These are phyloP conservation scores for Boletus tomentosulus DNA, from an alignment of 768 basidiomycete species.

Conservation along the genomic window DNA sequence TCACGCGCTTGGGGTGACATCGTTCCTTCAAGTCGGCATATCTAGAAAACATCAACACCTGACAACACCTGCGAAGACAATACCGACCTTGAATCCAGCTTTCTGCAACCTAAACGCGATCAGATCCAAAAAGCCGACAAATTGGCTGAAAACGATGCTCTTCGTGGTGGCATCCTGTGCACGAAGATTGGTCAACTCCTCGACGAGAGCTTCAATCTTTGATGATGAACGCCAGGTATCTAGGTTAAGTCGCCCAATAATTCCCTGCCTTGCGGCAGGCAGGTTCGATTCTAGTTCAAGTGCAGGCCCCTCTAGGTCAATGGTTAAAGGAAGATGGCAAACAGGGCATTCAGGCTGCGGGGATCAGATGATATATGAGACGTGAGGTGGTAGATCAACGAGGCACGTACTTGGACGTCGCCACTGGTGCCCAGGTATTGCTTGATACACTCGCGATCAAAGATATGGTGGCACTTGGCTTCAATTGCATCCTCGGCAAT, in stretches of 20 bases:
- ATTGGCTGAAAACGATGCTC: slow-evolving; percentile 95
- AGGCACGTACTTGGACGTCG: slow-evolving; percentile 52
- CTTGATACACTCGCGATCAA: slow-evolving; percentile 93
- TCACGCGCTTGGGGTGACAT: slow-evolving; percentile 97
- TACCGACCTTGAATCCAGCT: slow-evolving; percentile 80
- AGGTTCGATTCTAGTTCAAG: slow-evolving; percentile 71
- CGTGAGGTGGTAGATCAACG: not conserved
- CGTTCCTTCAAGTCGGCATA: slow-evolving; percentile 92
- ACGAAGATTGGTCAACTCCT: slow-evolving; percentile 85
- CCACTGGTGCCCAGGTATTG: slow-evolving; percentile 80
- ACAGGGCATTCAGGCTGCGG: slow-evolving; percentile 87
- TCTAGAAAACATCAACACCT: slow-evolving; percentile 38
- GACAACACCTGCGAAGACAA: not conserved
- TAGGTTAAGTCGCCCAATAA: slow-evolving; percentile 85
- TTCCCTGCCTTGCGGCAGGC: slow-evolving; percentile 69
- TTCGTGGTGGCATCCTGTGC: slow-evolving; percentile 87
- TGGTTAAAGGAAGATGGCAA: slow-evolving; percentile 87
- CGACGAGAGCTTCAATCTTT: slow-evolving; percentile 94
- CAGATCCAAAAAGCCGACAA: slow-evolving; percentile 89
- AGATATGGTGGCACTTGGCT: slow-evolving; percentile 89
- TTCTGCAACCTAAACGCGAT: slow-evolving; percentile 90
- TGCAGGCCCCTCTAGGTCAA: slow-evolving; percentile 93
- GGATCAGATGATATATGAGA: not conserved
- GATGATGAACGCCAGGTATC: slow-evolving; percentile 93
- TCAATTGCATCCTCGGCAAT: slow-evolving; percentile 96